Evolutionary conservation across 805 yeast species (phyloP).

Genomic region (Spathaspora passalidarum): DNA sequence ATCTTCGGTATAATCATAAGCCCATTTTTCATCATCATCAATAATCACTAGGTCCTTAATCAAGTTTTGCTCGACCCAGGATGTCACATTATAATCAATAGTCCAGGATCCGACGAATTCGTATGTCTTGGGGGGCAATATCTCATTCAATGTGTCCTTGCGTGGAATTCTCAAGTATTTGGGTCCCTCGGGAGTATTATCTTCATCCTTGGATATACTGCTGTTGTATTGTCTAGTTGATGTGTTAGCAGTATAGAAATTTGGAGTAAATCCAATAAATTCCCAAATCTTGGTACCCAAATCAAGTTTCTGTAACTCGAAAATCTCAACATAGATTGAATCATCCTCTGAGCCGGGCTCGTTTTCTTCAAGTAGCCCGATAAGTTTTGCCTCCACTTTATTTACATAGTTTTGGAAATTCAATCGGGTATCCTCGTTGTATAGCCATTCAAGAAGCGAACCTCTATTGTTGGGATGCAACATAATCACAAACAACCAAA

Average conservation of each 20-base stretch:
- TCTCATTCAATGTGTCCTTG: conserved; percentile 25
- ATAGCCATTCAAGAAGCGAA: conserved; percentile 41
- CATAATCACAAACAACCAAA: conserved; percentile 48
- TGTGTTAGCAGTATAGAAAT: conserved; percentile 48
- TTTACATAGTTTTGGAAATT: conserved; percentile 47
- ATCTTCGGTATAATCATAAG: conserved; percentile 51
- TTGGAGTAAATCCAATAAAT: conserved; percentile 54
- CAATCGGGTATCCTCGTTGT: conserved; percentile 66
- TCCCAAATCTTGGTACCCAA: conserved; percentile 57
- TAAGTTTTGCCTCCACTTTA: conserved; percentile 40
- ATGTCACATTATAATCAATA: conserved; percentile 58
- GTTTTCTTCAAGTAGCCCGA: conserved; percentile 11
- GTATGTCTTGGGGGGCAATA: conserved; percentile 63
- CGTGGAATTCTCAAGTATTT: neutral
- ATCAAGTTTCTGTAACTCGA: conserved; percentile 60
- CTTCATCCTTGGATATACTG: conserved; percentile 2
- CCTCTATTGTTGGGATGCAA: conserved; percentile 58
- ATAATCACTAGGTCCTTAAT: conserved; percentile 52
- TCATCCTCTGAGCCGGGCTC: conserved; percentile 28
- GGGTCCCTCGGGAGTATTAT: neutral
- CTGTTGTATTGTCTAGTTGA: conserved; percentile 10
- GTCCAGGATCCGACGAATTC: conserved; percentile 57
- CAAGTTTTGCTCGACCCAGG: conserved; percentile 58
- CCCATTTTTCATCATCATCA: conserved; percentile 83
- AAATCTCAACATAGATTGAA: conserved; percentile 54